Conservation (phyloP, 257 asterid species). For the Thymus quinquecostatus region DNA sequence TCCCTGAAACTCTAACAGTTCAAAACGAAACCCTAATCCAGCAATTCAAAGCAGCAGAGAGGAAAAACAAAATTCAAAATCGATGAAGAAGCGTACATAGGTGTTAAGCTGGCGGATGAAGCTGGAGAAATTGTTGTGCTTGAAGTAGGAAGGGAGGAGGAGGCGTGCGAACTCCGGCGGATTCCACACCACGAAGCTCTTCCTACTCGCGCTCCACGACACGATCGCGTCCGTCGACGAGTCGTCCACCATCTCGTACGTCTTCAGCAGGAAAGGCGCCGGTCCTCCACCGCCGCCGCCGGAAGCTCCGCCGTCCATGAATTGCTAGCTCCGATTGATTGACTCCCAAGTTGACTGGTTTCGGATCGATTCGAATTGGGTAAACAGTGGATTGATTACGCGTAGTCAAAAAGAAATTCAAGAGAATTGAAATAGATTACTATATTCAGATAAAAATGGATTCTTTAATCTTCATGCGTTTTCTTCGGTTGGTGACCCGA, state of each 20-base stretch:
- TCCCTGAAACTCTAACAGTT: conserved; percentile 6
- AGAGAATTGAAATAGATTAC: not conserved
- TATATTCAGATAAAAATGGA: not conserved
- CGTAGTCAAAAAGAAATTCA: not conserved
- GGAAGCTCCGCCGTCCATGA: conserved; percentile 48
- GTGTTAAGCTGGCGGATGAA: conserved; percentile 97
- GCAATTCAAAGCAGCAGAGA: not conserved
- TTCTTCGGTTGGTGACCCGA: conserved; percentile 11
- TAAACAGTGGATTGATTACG: not conserved
- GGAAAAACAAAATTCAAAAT: not conserved
- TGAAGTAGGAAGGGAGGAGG: conserved; percentile 83
- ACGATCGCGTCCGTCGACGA: conserved; percentile 71
- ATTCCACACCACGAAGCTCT: conserved; percentile 88
- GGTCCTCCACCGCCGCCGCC: conserved; percentile 71
- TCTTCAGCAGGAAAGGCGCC: conserved; percentile 82
- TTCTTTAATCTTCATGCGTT: not conserved
- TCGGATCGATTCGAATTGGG: not conserved
- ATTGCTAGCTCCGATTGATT: conserved; percentile 12
- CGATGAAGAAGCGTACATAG: conserved; percentile 52
- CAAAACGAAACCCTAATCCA: conserved; percentile 29
- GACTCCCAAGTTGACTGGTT: not conserved
- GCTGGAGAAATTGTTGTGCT: conserved; percentile 92
- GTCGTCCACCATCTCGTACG: conserved; percentile 95
- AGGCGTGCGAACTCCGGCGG: conserved; percentile 86
- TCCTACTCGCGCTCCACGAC: conserved; percentile 66